These are phyloP conservation scores for Neopestalotiopsis clavispora DNA, from an alignment of 2,329 filamentous ascomycete species.

Conservation along the genomic window DNA sequence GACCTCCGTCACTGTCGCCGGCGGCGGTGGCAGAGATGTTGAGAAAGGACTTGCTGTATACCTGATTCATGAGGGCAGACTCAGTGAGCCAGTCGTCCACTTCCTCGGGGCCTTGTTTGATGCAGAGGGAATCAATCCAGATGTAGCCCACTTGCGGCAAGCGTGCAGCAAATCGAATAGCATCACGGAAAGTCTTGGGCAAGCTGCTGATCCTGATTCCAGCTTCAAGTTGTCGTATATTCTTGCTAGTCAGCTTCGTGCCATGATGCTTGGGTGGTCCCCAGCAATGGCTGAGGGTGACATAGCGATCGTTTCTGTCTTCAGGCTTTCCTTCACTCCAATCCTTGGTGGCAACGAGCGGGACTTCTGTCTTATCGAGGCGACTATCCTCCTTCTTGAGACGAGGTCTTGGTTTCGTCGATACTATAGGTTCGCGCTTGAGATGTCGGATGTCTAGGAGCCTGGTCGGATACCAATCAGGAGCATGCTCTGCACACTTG, in stretches of 20 bases:
- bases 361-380: neutral
- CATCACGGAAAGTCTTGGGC: neutral
- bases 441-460: neutral
- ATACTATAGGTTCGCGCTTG: neutral
- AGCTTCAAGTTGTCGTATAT: neutral
- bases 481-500: neutral
- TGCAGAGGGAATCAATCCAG: neutral
- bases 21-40: neutral
- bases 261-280: neutral
- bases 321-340: neutral
- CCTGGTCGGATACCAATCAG: neutral
- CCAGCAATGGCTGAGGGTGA: slow-evolving; percentile 1
- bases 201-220: neutral
- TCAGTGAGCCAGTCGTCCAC: neutral
- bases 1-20: slow-evolving; percentile 26
- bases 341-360: neutral
- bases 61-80: neutral
- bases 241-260: neutral
- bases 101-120: neutral
- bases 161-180: neutral
- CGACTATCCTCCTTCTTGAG: neutral
- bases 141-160: neutral
- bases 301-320: neutral
- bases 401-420: neutral
- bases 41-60: neutral